Conservation (phyloP, 2,329 filamentous ascomycete genomes). For the Cercospora sp. region DNA sequence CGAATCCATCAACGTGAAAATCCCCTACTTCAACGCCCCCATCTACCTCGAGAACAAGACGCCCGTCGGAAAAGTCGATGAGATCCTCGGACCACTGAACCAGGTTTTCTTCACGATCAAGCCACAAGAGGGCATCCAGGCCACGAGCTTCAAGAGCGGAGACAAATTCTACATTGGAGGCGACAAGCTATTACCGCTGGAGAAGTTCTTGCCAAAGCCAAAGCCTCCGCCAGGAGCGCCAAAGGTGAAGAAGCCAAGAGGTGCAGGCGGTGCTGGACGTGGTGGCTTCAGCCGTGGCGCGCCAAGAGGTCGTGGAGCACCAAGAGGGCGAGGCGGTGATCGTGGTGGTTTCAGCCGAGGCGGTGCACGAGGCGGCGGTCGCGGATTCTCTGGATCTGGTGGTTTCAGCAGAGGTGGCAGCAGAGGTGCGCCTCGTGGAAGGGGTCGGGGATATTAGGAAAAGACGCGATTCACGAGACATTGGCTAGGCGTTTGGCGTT, state of each 20-base stretch:
- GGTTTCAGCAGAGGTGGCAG: conserved; percentile 24
- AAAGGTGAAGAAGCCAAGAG: conserved; percentile 71
- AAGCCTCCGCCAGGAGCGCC: conserved; percentile 67
- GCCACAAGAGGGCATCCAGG: conserved; percentile 93
- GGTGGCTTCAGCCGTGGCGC: conserved; percentile 48
- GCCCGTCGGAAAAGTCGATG: conserved; percentile 87
- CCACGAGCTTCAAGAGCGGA: conserved; percentile 88
- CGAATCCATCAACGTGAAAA: conserved; percentile 90
- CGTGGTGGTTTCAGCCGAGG: conserved; percentile 37
- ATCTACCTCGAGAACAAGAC: conserved; percentile 99
- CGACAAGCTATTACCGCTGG: conserved; percentile 91
- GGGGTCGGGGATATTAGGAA: conserved; percentile 40
- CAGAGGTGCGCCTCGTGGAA: conserved; percentile 37
- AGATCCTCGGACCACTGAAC: conserved; percentile 96
- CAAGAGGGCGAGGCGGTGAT: conserved; percentile 43
- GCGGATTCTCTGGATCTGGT: conserved; percentile 22
- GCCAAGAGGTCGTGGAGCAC: conserved; percentile 57
- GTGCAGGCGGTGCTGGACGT: conserved; percentile 49
- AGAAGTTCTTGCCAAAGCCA: conserved; percentile 95
- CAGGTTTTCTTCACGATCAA: conserved; percentile 99
- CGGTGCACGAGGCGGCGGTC: conserved; percentile 17
- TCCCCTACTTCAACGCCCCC: conserved; percentile 98
- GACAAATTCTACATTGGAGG: conserved; percentile 90
- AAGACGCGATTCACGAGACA: conserved; percentile 17
- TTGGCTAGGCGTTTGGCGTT: conserved; percentile 26